Base-by-base conservation (phyloP, 2,329 filamentous ascomycete genomes). In the Pseudocercospora fijiensis region DNA sequence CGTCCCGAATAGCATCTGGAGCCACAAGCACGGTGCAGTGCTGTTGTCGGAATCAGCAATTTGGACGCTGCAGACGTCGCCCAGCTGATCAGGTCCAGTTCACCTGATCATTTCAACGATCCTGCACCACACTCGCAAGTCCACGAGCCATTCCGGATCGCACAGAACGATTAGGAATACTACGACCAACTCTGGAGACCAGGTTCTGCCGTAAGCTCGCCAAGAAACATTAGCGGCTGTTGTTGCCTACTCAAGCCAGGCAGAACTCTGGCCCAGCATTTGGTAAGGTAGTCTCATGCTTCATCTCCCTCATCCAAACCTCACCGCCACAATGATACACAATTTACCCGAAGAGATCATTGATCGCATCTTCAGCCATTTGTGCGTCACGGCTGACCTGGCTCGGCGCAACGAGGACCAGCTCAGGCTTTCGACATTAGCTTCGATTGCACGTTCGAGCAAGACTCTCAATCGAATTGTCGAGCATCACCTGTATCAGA, bases 271-370 rank as follows among this genome's bases (percentile, higher is more conserved):
- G 43, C 22, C 26, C 22, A 18, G 22, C 47, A 18, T 51, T 24
- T 20, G 9, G 18, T 45, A 45, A n/a, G 30, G n/a, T n/a, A n/a
- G n/a, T 33, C 8, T 33, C 30, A 33, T 33, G 10, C 1, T 33
- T 11, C 13, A 13, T 33, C 30, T 13, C 10, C 30, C 13, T 33
- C 13, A 37, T 37, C 13, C 33, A 16, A n/a, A n/a, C 13, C 1
- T n/a, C 33, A 47, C 43, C 24, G 24, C 20, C 49, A 52, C 30
- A 41, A 57, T 57, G 53, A 22, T 22, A 22, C 28, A 20, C 24
- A 27, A 43, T 2, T 26, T 41, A 41, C 53, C 53, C 8, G 53
- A 57, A 57, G 53, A 57, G 53, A 57, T 57, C 13, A 18, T 57
- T 27, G n/a, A 18, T 33, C 53, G 30, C 4, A 43, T 57, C 9